Conservation (phyloP, 2,329 filamentous ascomycete species). For the Allantophomopsis lycopodina region DNA sequence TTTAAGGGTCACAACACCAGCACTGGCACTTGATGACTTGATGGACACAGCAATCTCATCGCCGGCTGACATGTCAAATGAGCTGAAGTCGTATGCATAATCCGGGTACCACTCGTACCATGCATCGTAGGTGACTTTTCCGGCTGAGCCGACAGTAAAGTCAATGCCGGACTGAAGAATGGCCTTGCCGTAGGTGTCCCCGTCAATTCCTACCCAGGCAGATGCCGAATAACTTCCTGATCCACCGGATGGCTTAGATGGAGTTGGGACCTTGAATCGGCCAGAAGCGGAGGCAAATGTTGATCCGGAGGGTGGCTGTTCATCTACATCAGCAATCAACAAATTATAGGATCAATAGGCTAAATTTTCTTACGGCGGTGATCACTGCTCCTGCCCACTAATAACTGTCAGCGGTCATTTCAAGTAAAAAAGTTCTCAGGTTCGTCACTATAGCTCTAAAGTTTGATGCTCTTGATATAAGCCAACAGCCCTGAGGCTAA, state of each 20-base stretch:
- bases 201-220: constrained; percentile 51
- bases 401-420: too few species aligned
- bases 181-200: constrained; percentile 31
- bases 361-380: too few species aligned
- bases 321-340: constrained; percentile 18
- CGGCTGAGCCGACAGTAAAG: constrained; percentile 27
- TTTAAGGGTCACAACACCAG: constrained; percentile 27
- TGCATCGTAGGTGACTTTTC: constrained; percentile 25
- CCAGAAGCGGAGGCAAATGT: constrained; percentile 21
- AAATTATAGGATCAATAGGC: too few species aligned
- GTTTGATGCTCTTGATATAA: too few species aligned
- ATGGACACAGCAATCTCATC: constrained; percentile 26
- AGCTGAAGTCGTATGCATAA: constrained; percentile 25
- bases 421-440: too few species aligned
- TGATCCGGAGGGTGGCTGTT: constrained; percentile 11
- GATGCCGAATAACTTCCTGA: constrained; percentile 10
- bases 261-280: not conserved
- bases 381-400: too few species aligned
- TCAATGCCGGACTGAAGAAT: constrained; percentile 30
- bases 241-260: not conserved
- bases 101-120: constrained; percentile 34
- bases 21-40: constrained; percentile 21
- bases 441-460: too few species aligned
- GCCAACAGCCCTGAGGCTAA: too few species aligned
- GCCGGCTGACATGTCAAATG: constrained; percentile 26